phyloP scores from a whole-genome alignment of 2,329 filamentous ascomycete genomes.

The Apiospora aurea region DNA sequence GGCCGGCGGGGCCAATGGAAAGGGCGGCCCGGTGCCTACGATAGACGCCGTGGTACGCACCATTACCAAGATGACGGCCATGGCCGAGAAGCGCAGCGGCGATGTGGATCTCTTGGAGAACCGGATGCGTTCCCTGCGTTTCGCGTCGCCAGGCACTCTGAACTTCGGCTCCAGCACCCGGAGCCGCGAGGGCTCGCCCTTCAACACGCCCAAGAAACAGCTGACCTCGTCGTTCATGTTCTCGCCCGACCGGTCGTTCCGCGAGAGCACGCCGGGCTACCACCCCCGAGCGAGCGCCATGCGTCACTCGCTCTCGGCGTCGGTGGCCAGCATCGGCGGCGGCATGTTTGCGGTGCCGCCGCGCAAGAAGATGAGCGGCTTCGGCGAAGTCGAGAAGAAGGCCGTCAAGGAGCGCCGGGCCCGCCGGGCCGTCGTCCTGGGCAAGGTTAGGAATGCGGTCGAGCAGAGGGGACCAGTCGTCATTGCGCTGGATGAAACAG shows the following conservation, averaged over 20 bases:
- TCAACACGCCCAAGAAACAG: conserved; percentile 40
- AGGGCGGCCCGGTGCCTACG: conserved; percentile 65
- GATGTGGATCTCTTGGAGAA: conserved; percentile 91
- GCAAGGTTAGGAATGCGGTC: conserved; percentile 57
- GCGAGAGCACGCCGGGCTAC: conserved; percentile 48
- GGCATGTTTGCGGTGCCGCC: conserved; percentile 47
- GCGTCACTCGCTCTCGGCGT: conserved; percentile 51
- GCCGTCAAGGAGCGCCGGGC: conserved; percentile 61
- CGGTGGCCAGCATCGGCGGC: conserved; percentile 45
- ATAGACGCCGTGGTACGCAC: conserved; percentile 93
- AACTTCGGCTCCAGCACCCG: conserved; percentile 45
- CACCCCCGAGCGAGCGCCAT: conserved; percentile 44
- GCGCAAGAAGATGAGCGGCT: conserved; percentile 68
- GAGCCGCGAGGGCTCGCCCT: conserved; percentile 51
- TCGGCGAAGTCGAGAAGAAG: conserved; percentile 64
- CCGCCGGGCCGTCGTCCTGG: conserved; percentile 60
- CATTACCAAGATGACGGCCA: conserved; percentile 88
- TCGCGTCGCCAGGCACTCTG: conserved; percentile 51
- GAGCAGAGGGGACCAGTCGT: conserved; percentile 58
- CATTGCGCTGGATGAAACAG: conserved; percentile 12
- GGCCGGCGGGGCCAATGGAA: conserved; percentile 57
- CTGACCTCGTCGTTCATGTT: conserved; percentile 38
- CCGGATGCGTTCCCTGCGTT: conserved; percentile 77
- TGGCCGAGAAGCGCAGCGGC: conserved; percentile 89
- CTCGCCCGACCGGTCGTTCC: conserved; percentile 47